Base-by-base conservation (phyloP, 495 filamentous ascomycete genomes). In the Aspergillus saccharolyticus region DNA sequence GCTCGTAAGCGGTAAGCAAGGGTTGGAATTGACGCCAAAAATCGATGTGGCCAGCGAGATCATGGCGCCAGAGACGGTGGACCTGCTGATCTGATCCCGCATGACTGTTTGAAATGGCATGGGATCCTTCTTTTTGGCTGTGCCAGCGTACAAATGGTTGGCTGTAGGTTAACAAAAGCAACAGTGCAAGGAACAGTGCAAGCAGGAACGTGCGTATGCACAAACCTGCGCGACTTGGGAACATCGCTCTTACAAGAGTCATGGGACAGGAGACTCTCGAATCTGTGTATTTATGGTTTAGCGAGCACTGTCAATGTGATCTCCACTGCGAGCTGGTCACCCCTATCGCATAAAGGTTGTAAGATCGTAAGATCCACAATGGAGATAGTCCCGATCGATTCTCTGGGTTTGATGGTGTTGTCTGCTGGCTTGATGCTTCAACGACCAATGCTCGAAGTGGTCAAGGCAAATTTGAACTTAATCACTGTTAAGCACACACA, bases 11-110 rank as follows among this genome's bases (percentile, higher is more conserved):
- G 3, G 54, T 46, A 17, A 70, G 58, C 2, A 67, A 54, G 12
- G 63, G 65, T 16, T 70, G 61, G 16, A 70, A 58, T 52, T 64
- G 61, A 42, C 59, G 63, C 67, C 67, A 70, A 24, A 66, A 65
- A 9, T 58, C 42, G 33, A 64, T 65, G 57, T 70, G 67, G 15
- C 61, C 65, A 20, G 48, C 56, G 20, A 47, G 44, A 18, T 53
- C 28, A 14, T 56, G 43, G 17, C 14, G 18, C 28, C 46, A 57
- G 15, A 12, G 7, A 12, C 7, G 33, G 2, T 15, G 33, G 2
- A 12, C 12, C 10, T 39, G 33, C 12, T 39, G 5, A 4, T 30
- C 25, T 30, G 33, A 12, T 28, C 4, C 25, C 7, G 5, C 33
- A 9, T 5, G 12, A 39, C 14, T 2, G 33, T 8, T 12, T 8